These are phyloP conservation scores for Solanum tarapatanum DNA, from an alignment of 257 asterid genomes.

Conservation along the genomic window DNA sequence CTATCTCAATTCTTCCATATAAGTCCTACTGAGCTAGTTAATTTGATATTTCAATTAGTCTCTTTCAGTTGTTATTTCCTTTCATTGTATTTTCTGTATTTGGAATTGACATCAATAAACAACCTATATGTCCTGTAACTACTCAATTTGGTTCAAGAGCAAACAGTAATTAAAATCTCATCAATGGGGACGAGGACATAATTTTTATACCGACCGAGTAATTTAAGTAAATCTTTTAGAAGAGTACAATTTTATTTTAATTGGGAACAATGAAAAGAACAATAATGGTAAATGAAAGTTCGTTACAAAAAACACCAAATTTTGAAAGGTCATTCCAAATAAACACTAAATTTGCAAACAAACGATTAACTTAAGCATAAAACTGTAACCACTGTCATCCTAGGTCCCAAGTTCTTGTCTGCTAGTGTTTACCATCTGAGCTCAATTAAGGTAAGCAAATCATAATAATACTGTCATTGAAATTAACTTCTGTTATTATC, in stretches of 20 bases:
- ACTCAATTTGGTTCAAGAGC: neutral
- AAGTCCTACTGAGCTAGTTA: neutral
- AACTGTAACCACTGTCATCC: neutral
- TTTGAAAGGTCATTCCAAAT: no score
- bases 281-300: no score
- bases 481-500: neutral
- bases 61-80: neutral
- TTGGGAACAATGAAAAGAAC: no score
- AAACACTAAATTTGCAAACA: no score
- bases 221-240: no score
- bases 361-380: no score
- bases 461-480: neutral
- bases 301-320: no score
- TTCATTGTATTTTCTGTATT: neutral
- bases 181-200: no score
- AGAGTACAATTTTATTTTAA: no score
- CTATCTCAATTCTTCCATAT: neutral
- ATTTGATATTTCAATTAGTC: neutral
- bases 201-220: no score
- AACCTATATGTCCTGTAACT: neutral
- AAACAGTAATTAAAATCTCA: no score
- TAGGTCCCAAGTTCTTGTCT: constrained; percentile 12
- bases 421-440: constrained; percentile 9
- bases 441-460: constrained; percentile 13
- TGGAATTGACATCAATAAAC: neutral